These are phyloP conservation scores for Stemphylium beticola DNA, from an alignment of 2,329 filamentous ascomycete species.

Conservation along the genomic window DNA sequence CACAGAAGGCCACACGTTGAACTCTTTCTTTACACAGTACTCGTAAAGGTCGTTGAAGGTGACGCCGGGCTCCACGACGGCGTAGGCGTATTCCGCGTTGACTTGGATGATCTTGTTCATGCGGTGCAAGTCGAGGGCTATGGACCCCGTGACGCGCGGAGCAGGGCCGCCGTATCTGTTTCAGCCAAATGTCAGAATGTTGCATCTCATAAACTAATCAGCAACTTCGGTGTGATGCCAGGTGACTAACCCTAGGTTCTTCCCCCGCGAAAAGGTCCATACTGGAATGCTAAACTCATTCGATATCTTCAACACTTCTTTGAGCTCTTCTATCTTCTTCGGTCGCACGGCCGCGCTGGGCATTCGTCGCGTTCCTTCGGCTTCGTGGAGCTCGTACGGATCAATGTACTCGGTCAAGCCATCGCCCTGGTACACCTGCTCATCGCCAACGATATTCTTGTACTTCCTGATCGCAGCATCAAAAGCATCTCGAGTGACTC, in stretches of 20 bases:
- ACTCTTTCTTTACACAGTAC: constrained; percentile 38
- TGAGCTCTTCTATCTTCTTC: constrained; percentile 31
- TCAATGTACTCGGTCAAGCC: constrained; percentile 55
- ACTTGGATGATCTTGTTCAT: constrained; percentile 56
- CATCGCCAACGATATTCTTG: constrained; percentile 44
- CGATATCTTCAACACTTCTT: constrained; percentile 28
- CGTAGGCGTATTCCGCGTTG: constrained; percentile 53
- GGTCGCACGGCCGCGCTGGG: constrained; percentile 54
- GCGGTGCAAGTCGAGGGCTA: constrained; percentile 45
- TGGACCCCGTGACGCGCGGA: constrained; percentile 45
- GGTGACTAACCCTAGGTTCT: constrained; percentile 44
- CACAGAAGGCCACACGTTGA: constrained; percentile 43
- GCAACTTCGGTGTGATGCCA: neutral
- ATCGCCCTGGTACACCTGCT: constrained; percentile 50
- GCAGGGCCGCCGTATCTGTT: constrained; percentile 40
- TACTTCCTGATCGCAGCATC: constrained; percentile 47
- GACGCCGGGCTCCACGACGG: constrained; percentile 51
- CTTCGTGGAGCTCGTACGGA: constrained; percentile 55
- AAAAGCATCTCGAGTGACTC: constrained; percentile 49
- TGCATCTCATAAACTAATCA: neutral
- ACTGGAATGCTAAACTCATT: constrained; percentile 38
- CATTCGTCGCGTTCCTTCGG: constrained; percentile 48
- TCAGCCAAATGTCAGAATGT: neutral
- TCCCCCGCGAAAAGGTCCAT: constrained; percentile 42
- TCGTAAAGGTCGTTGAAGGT: constrained; percentile 41